Evolutionary conservation across 345 rosid genomes (phyloP).

Genomic region (Citrus unshiu): DNA sequence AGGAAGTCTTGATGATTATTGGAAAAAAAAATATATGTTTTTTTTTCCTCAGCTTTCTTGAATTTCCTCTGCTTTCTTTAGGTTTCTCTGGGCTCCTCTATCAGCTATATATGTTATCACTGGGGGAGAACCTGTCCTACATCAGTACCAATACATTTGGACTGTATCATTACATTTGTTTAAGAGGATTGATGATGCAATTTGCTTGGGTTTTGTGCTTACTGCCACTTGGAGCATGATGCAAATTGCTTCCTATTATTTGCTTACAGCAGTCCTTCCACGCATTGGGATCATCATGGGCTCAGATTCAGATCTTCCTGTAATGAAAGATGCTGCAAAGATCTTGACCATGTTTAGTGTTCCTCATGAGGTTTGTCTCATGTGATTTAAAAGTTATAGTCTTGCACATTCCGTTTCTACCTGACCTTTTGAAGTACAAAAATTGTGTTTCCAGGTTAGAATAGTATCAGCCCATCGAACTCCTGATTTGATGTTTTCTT

Average conservation of each 20-base stretch:
- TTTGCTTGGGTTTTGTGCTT: neutral
- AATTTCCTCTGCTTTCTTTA: neutral
- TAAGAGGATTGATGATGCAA: neutral
- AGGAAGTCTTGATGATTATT: neutral
- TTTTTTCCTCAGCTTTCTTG: neutral
- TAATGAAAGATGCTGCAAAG: conserved; percentile 90
- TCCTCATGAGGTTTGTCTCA: conserved; percentile 58
- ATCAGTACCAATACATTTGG: neutral
- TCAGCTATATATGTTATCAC: neutral
- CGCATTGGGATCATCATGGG: conserved; percentile 95
- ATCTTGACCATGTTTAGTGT: conserved; percentile 64
- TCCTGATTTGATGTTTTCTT: conserved; percentile 82
- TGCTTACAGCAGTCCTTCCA: conserved; percentile 47
- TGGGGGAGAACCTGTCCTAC: neutral
- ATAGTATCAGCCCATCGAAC: conserved; percentile 80
- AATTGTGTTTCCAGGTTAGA: conserved; percentile 46
- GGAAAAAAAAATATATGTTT: neutral
- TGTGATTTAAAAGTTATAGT: neutral
- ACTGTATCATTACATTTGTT: neutral
- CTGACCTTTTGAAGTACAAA: neutral
- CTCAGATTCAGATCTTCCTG: conserved; percentile 94
- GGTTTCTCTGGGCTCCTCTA: neutral
- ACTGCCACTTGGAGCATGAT: neutral
- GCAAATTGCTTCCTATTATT: conserved; percentile 6
- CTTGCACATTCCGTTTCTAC: neutral